These are phyloP conservation scores for Besnoitia besnoiti DNA, from an alignment of 169 alveolate species.

Conservation along the genomic window DNA sequence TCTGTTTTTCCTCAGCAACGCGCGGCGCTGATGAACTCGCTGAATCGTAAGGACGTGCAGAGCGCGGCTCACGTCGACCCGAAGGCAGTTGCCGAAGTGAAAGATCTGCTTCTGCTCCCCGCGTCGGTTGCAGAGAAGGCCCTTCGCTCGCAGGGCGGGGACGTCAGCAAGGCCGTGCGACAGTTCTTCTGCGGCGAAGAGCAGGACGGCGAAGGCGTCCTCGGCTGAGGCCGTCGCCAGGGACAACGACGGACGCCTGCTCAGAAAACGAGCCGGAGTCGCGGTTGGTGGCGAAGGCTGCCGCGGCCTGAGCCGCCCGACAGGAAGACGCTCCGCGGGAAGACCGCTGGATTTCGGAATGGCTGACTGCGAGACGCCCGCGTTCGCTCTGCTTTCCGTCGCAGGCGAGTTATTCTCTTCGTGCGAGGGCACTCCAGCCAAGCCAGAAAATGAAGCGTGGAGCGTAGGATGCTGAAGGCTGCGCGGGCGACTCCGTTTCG, in stretches of 20 bases:
- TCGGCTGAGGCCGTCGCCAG: background rate
- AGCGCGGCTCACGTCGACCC: slow-evolving; percentile 6
- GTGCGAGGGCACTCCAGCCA: no score
- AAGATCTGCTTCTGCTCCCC: slow-evolving; percentile 9
- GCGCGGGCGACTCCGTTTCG: no score
- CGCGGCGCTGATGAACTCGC: slow-evolving; percentile 26
- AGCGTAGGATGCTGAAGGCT: no score
- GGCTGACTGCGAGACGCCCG: no score
- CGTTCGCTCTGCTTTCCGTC: no score
- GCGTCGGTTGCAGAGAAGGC: background rate
- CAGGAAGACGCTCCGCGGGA: no score
- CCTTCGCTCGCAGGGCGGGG: slow-evolving; percentile 15
- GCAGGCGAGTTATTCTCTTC: no score
- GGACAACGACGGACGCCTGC: background rate
- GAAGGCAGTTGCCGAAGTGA: background rate
- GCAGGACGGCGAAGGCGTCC: background rate
- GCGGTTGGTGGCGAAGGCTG: no score
- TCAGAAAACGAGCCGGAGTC: background rate
- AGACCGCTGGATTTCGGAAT: no score
- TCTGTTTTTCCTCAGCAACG: slow-evolving; percentile 15
- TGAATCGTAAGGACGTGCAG: background rate
- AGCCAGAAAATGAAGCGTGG: no score
- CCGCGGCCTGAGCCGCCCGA: no score
- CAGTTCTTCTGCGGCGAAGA: background rate
- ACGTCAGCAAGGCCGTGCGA: background rate